Evolutionary conservation across 805 yeast species (phyloP).

Genomic region (Dipodascus albidus): DNA sequence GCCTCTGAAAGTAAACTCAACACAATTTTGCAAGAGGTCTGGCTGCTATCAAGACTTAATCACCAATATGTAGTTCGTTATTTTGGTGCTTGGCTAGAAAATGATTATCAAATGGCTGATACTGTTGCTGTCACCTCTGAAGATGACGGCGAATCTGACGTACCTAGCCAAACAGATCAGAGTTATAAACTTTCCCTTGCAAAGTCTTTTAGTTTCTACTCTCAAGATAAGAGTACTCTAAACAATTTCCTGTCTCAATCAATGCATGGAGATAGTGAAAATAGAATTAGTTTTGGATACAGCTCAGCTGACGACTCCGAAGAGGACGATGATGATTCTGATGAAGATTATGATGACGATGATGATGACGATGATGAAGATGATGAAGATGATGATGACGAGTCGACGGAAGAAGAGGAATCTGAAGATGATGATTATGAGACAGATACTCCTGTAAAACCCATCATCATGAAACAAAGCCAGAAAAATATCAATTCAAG

Average conservation of each 20-base stretch:
- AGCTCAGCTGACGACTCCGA: constrained; percentile 2
- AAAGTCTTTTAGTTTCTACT: not conserved
- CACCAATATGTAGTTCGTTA: constrained; percentile 95
- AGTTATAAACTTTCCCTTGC: not conserved
- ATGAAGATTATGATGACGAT: constrained; percentile 8
- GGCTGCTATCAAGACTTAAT: constrained; percentile 80
- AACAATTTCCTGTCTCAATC: constrained; percentile 20
- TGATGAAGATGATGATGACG: constrained; percentile 4
- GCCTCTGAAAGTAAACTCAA: constrained; percentile 74
- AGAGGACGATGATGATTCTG: constrained; percentile 8
- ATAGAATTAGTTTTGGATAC: constrained; percentile 18
- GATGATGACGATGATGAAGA: constrained; percentile 1
- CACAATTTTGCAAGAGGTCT: constrained; percentile 78
- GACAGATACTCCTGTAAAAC: constrained; percentile 6
- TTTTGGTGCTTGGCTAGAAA: constrained; percentile 96
- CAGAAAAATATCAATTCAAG: constrained; percentile 32
- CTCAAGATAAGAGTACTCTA: constrained; percentile 6
- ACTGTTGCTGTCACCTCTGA: constrained; percentile 13
- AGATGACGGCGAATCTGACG: constrained; percentile 27
- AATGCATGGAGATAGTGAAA: constrained; percentile 11
- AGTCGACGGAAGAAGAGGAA: too few relatives aligned
- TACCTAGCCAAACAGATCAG: constrained; percentile 6
- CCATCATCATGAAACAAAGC: constrained; percentile 2
- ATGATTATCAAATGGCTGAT: constrained; percentile 29
- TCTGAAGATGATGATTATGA: constrained; percentile 2